Evolutionary conservation across 495 filamentous ascomycete genomes (phyloP), one percentile per base, ranked within the genome.

Genomic region (Neurospora terricola): DNA sequence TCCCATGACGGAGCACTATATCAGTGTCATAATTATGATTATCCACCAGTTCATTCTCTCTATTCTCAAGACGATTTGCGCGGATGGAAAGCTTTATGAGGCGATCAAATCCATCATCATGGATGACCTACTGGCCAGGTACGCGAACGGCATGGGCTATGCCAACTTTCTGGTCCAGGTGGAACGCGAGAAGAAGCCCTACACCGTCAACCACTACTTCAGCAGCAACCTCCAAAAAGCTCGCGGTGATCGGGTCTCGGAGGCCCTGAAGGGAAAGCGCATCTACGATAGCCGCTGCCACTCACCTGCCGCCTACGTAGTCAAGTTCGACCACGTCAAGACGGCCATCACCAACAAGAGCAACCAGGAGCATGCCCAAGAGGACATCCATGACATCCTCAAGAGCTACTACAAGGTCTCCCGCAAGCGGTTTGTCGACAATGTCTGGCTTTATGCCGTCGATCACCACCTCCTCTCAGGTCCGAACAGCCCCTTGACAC

Each of bases 321-420:
- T 70, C 9, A 12, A 37, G 5, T 7, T 42, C 0, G 72, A 71
- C 0, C 68, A 78, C 16, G 23, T 83, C 54, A 38, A 59, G 21
- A 71, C 71, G 5, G 59, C 78, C 0, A 75, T 74, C 9, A 69
- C 78, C 45, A 74, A 80, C 59, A 85, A 84, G 75, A 83, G 80
- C 70, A 91, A 90, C 74, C 45, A 71, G 0, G 76, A 86, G 1
- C 80, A 88, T 30, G 80, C 82, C 1, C 74, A 84, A 7, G 79
- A 85, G 70, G 83, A 88, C 3, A 83, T 92, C 4, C 87, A 91
- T 39, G 87, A 91, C 71, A 85, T 86, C 11, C 81, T 91, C 1
- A 70, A 83, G 37, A 80, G 86, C 0, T 92, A 91, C 78, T 91
- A 91, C 78, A 86, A 87, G 39, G 86, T 90, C 0, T 84, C 89